A percentile compares a stretch with the other conserved stretches of the same genome.
These are phyloP conservation scores for Phaeomoniella chlamydospora DNA, from an alignment of 2,329 filamentous ascomycete species.

Conservation along the genomic window DNA sequence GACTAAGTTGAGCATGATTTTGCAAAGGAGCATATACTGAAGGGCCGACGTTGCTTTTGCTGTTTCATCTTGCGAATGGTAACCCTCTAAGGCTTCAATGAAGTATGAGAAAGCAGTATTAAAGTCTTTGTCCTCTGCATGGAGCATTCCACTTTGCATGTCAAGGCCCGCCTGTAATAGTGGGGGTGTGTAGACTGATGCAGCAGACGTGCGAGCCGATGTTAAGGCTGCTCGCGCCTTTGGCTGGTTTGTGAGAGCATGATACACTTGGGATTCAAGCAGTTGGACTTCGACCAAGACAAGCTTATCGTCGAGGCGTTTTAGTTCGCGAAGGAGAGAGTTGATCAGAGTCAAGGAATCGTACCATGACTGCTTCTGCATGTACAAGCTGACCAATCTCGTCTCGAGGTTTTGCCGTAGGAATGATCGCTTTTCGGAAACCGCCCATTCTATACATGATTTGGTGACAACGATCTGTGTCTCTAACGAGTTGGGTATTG, in stretches of 20 bases:
- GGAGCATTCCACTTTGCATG: slow-evolving; percentile 98
- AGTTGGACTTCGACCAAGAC: slow-evolving; percentile 96
- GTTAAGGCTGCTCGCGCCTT: slow-evolving; percentile 93
- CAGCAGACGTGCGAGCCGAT: slow-evolving; percentile 83
- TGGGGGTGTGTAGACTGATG: slow-evolving; percentile 93
- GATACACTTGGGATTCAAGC: slow-evolving; percentile 91
- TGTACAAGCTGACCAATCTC: slow-evolving; percentile 82
- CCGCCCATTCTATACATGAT: slow-evolving; percentile 99
- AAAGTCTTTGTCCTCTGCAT: slow-evolving; percentile 97
- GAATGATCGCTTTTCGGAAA: slow-evolving; percentile 86
- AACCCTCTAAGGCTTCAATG: slow-evolving; percentile 95
- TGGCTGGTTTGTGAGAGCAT: slow-evolving; percentile 88
- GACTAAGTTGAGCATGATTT: slow-evolving; percentile 96
- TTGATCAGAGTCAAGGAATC: slow-evolving; percentile 96
- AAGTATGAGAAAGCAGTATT: slow-evolving; percentile 98
- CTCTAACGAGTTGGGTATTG: slow-evolving; percentile 88
- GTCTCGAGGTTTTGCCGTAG: slow-evolving; percentile 97
- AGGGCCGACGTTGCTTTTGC: slow-evolving; percentile 87
- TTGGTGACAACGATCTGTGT: slow-evolving; percentile 91
- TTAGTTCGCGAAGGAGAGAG: slow-evolving; percentile 85
- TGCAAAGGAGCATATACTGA: slow-evolving; percentile 99
- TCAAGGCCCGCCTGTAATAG: slow-evolving; percentile 90
- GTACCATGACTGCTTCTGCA: slow-evolving; percentile 96
- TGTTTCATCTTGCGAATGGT: slow-evolving; percentile 80
- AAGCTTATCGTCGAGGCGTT: slow-evolving; percentile 95